Percentiles rank a stretch among this genome's conserved stretches.
phyloP scores from a whole-genome alignment of 164 flowering plant species.

The Aristolochia contorta region DNA sequence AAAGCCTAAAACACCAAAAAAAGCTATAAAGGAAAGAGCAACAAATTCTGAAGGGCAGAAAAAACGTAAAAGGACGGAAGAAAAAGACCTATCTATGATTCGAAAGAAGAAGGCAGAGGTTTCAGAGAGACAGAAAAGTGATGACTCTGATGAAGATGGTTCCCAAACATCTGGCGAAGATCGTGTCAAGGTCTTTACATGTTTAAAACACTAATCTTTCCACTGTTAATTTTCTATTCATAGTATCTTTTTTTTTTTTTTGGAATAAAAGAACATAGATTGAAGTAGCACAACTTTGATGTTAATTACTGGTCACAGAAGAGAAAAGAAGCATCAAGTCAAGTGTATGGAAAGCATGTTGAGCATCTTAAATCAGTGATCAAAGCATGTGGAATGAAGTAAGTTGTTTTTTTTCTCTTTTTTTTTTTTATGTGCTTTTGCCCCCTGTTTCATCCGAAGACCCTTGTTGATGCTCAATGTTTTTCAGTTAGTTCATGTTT shows the following conservation, averaged over 20 bases:
- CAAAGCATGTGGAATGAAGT: conserved; percentile 93
- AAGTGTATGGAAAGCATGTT: conserved; percentile 67
- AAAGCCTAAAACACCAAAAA: conserved; percentile 38
- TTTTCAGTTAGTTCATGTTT: neutral
- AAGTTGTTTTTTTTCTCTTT: conserved; percentile 2
- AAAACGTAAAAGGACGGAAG: conserved; percentile 42
- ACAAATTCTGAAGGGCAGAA: conserved; percentile 31
- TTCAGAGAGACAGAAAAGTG: conserved; percentile 25
- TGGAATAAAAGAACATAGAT: neutral
- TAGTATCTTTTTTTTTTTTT: neutral
- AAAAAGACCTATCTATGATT: conserved; percentile 28
- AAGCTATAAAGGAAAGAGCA: conserved; percentile 26
- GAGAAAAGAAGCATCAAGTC: conserved; percentile 44
- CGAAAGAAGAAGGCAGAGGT: conserved; percentile 32
- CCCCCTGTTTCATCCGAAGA: neutral
- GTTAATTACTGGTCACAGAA: conserved; percentile 34
- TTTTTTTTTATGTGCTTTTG: neutral
- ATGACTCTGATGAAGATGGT: conserved; percentile 41
- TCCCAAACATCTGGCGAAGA: conserved; percentile 59
- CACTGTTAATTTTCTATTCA: neutral
- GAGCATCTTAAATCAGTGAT: conserved; percentile 80
- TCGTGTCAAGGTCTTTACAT: conserved; percentile 37
- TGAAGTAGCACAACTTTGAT: neutral
- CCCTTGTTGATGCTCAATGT: neutral
- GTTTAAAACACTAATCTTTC: neutral